These are phyloP conservation scores for Plasmodium gonderi DNA, from an alignment of 169 alveolate genomes.

Conservation along the genomic window DNA sequence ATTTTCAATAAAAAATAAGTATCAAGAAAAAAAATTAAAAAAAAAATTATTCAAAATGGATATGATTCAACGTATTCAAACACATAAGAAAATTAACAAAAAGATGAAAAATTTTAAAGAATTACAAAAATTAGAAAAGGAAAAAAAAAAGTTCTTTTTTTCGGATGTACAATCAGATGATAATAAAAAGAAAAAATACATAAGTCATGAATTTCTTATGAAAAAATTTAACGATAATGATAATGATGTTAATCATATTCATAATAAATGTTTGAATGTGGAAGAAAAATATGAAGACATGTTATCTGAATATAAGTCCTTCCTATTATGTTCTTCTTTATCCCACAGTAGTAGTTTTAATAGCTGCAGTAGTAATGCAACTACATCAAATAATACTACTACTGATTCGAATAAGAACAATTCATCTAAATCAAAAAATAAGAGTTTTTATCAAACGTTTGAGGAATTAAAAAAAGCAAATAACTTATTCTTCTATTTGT, in stretches of 20 bases:
- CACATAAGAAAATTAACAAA: conserved; percentile 71
- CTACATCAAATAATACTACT: conserved; percentile 45
- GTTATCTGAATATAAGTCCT: conserved; percentile 73
- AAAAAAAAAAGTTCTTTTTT: conserved; percentile 53
- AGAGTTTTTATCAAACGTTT: conserved; percentile 63
- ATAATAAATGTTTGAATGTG: conserved; percentile 39
- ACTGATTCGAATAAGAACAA: conserved; percentile 31
- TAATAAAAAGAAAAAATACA: conserved; percentile 30
- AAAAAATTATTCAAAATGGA: conserved; percentile 75
- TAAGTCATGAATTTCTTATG: conserved; percentile 26
- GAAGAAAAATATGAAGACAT: conserved; percentile 74
- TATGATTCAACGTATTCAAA: conserved; percentile 74
- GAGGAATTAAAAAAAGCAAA: conserved; percentile 75
- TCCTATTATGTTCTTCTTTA: conserved; percentile 63
- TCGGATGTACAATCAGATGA: conserved; percentile 75
- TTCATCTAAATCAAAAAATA: conserved; percentile 35
- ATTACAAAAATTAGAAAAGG: conserved; percentile 74
- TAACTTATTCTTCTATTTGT: conserved; percentile 63
- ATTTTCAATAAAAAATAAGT: conserved; percentile 72
- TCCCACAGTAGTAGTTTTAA: conserved; percentile 75
- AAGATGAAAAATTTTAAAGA: conserved; percentile 58
- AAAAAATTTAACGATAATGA: conserved; percentile 53
- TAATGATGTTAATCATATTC: conserved; percentile 65
- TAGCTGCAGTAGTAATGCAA: conserved; percentile 71
- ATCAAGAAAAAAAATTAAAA: conserved; percentile 73